Evolutionary conservation across 2,329 filamentous ascomycete genomes (phyloP).

Genomic region (Coleophoma cylindrospora): DNA sequence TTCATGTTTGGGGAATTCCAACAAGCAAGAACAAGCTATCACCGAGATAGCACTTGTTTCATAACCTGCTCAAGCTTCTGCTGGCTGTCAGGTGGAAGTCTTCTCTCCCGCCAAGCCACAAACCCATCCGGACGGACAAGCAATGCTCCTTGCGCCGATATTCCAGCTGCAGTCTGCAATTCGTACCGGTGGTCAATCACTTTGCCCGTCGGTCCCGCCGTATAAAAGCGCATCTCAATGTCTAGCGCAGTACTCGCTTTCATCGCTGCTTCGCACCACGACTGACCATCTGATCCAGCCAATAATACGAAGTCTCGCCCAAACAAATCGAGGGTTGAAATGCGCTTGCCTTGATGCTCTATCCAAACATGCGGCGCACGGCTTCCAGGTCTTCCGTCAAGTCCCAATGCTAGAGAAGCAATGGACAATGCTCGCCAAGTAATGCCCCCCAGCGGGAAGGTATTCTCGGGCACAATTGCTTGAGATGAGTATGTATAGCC

Average conservation of each 20-base stretch:
- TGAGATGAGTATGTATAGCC: conserved; percentile 10
- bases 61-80: neutral
- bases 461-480: conserved; percentile 7
- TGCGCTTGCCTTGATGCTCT: conserved; percentile 12
- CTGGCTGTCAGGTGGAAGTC: neutral
- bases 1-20: too few relatives aligned
- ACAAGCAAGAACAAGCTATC: neutral
- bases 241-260: conserved; percentile 3
- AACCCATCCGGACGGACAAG: conserved; percentile 30
- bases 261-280: conserved; percentile 10
- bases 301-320: conserved; percentile 24
- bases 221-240: conserved; percentile 9
- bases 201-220: conserved; percentile 7
- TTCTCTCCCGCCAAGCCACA: conserved; percentile 24
- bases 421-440: conserved; percentile 25
- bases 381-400: conserved; percentile 25
- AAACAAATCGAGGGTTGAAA: conserved; percentile 27
- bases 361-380: conserved; percentile 28
- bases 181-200: conserved; percentile 6
- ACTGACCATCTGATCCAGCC: conserved; percentile 12
- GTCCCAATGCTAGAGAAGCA: conserved; percentile 15
- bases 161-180: conserved; percentile 20
- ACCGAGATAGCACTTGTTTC: neutral
- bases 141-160: conserved; percentile 23
- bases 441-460: conserved; percentile 12